Base-by-base conservation (phyloP, 2,329 filamentous ascomycete species). In the Fusarium succisae region DNA sequence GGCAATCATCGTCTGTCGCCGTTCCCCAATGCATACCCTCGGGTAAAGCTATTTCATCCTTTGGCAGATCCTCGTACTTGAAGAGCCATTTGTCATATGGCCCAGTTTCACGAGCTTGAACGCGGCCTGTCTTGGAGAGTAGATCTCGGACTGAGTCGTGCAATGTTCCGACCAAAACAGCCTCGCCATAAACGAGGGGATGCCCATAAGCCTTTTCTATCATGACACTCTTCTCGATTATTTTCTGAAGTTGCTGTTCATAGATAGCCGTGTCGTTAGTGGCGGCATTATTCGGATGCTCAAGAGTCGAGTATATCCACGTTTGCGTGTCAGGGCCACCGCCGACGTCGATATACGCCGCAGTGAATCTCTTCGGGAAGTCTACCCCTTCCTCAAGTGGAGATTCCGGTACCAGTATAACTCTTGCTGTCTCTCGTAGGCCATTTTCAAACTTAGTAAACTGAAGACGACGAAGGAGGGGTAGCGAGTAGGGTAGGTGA, bases 391-490 rank as follows among this genome's bases (percentile, higher is more conserved):
- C 56, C 3, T 57, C 51, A 3, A 70, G 13, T 5, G 51, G 41
- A 5, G 55, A 53, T 6, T 74, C 71, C 2, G 80, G 81, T 18
- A 80, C 81, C 50, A 84, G 80, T 22, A 90, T 74, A 13, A 87
- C 81, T 63, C 78, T 87, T 11, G 82, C 84, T 74, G 80, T 82
- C 74, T 80, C 81, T 41, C 80, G 87, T 28, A 84, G 84, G 38
- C 83, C 84, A 35, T 80, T 80, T 0, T 81, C 79, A 43, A 83
- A 80, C n/a, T 78, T 83, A 28, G 86, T 83, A 79, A 90, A 91
- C 69, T 92, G 89, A 10, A 93, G 82, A 6, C 91, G 86, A n/a
- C 92, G 87, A 51, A 91, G 84, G 9, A 93, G 81, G 11, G 89
- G 86, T 20, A 93, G 82, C 9, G 90, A 89, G 74, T 87, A 82